Conservation (phyloP, 2,329 filamentous ascomycete genomes). For the Fusarium marasasianum region DNA sequence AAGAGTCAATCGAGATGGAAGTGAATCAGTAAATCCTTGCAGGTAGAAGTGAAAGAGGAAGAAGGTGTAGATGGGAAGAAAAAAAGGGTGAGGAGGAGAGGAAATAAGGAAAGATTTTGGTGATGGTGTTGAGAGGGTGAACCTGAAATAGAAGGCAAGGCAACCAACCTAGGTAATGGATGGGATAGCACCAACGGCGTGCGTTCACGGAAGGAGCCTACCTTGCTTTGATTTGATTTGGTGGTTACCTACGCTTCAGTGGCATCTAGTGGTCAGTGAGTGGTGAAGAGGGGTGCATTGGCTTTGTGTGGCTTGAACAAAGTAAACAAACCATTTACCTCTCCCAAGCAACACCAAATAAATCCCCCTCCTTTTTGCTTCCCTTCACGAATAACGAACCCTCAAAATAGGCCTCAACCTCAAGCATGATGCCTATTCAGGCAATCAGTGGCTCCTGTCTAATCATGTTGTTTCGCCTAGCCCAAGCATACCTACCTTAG, state of each 20-base stretch:
- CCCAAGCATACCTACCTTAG: neutral
- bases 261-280: neutral
- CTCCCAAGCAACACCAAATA: slow-evolving; percentile 15
- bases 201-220: slow-evolving; percentile 8
- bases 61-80: neutral
- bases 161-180: slow-evolving; percentile 1
- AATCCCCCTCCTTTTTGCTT: neutral
- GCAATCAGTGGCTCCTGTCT: neutral
- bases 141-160: slow-evolving; percentile 16
- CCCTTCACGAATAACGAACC: neutral
- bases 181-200: slow-evolving; percentile 18
- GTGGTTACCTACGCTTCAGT: neutral
- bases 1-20: slow-evolving; percentile 2
- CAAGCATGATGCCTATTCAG: slow-evolving; percentile 8
- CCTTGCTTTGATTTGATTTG: neutral
- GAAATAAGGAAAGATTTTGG: slow-evolving; percentile 23
- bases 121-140: slow-evolving; percentile 32
- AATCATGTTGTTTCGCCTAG: slow-evolving; percentile 5
- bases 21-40: neutral
- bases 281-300: slow-evolving; percentile 10
- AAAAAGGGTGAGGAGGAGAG: neutral
- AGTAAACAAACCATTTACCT: slow-evolving; percentile 40
- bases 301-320: slow-evolving; percentile 8
- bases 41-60: slow-evolving; percentile 10
- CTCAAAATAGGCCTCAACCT: neutral